A percentile compares a stretch with the other conserved stretches of the same genome.
Evolutionary conservation across 352 stramenopile species (phyloP).

Genomic region (Pythium pyrilobum): DNA sequence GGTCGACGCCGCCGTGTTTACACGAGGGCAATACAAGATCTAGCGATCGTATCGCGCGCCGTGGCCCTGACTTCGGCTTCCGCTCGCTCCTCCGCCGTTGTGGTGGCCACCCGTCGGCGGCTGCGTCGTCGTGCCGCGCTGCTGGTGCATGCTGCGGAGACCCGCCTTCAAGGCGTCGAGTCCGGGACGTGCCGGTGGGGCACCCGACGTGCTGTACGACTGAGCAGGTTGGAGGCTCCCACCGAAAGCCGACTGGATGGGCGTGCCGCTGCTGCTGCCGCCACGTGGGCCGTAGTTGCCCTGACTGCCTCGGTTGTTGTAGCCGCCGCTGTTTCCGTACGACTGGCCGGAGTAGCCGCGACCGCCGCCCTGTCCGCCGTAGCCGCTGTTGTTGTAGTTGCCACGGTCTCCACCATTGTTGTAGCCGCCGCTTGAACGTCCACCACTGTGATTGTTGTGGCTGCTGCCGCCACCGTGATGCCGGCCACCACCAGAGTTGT

Average conservation of each 20-base stretch:
- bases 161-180: slow-evolving; percentile 76
- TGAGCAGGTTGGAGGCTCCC: slow-evolving; percentile 44
- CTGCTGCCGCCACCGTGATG: neutral
- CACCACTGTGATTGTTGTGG: slow-evolving; percentile 16
- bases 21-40: neutral
- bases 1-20: too few species aligned
- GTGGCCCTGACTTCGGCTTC: slow-evolving; percentile 16
- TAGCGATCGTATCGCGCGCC: slow-evolving; percentile 57
- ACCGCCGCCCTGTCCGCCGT: slow-evolving; percentile 19
- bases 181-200: slow-evolving; percentile 30
- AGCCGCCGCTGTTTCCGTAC: slow-evolving; percentile 17
- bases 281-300: slow-evolving; percentile 6
- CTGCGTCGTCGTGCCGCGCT: slow-evolving; percentile 33
- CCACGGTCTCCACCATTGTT: slow-evolving; percentile 8
- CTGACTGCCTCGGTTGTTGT: slow-evolving; percentile 7
- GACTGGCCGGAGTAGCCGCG: slow-evolving; percentile 22
- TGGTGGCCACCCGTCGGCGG: slow-evolving; percentile 10
- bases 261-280: slow-evolving; percentile 19
- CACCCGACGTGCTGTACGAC: slow-evolving; percentile 40
- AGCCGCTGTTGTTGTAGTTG: slow-evolving; percentile 10
- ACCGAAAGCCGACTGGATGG: slow-evolving; percentile 61
- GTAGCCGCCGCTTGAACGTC: slow-evolving; percentile 15
- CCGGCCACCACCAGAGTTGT: slow-evolving; percentile 1
- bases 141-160: slow-evolving; percentile 82
- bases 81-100: too few species aligned